Evolutionary conservation across 2,329 filamentous ascomycete genomes (phyloP).

Genomic region (Bipolaris victoriae): DNA sequence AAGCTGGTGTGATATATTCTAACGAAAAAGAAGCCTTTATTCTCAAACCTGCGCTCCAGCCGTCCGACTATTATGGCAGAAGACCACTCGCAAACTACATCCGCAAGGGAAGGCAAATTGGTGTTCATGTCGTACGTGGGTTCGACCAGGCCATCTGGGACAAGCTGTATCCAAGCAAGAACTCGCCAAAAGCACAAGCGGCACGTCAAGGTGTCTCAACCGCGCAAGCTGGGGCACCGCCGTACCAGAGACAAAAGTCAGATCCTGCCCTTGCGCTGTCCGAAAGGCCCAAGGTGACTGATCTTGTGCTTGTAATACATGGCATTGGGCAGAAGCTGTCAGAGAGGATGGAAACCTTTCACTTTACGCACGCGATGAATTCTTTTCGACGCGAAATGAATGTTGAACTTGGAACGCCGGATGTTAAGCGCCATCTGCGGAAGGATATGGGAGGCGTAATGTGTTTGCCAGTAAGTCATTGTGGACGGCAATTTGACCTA

Average conservation of each 20-base stretch:
- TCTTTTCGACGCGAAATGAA: conserved; percentile 86
- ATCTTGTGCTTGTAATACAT: conserved; percentile 89
- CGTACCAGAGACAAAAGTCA: conserved; percentile 46
- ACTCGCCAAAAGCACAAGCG: conserved; percentile 48
- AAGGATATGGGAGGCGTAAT: conserved; percentile 86
- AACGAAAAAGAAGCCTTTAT: conserved; percentile 79
- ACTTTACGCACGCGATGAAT: conserved; percentile 97
- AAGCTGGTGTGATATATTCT: conserved; percentile 86
- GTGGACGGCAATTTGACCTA: neutral
- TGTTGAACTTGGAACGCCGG: conserved; percentile 75
- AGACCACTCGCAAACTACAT: conserved; percentile 80
- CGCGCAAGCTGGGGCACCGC: conserved; percentile 53
- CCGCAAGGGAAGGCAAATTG: conserved; percentile 79
- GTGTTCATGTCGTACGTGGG: conserved; percentile 85
- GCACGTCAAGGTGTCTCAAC: conserved; percentile 55
- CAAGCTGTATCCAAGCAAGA: conserved; percentile 66
- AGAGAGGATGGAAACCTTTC: conserved; percentile 91
- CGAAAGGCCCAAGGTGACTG: conserved; percentile 76
- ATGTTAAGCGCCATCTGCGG: conserved; percentile 76
- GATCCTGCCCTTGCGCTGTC: conserved; percentile 67
- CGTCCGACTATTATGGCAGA: conserved; percentile 83
- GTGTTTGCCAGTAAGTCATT: conserved; percentile 70
- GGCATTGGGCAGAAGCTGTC: conserved; percentile 97
- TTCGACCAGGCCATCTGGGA: conserved; percentile 83
- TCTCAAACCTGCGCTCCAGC: conserved; percentile 81